Percentiles rank a stretch among this genome's conserved stretches.
Conservation (phyloP, 768 basidiomycete genomes). For the Crucibulum laeve region DNA sequence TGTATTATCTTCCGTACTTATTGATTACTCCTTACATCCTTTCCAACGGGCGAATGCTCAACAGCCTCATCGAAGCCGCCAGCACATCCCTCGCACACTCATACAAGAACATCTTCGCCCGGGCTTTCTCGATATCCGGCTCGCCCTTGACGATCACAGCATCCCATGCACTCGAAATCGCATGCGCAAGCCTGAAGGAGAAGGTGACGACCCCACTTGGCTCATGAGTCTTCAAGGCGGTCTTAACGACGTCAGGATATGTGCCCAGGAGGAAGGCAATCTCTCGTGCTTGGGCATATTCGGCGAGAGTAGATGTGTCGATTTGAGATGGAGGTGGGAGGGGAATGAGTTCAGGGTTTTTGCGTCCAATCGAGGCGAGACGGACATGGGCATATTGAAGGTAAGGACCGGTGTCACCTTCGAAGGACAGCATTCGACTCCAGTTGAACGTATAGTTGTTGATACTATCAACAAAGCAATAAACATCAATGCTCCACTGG, state of each 20-base stretch:
- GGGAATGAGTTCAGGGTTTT: constrained; percentile 82
- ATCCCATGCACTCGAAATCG: constrained; percentile 92
- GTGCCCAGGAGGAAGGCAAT: constrained; percentile 78
- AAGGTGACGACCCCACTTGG: constrained; percentile 91
- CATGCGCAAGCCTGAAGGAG: constrained; percentile 81
- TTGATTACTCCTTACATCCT: constrained; percentile 84
- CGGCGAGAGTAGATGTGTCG: constrained; percentile 57
- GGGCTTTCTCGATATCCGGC: constrained; percentile 67
- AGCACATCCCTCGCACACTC: constrained; percentile 88
- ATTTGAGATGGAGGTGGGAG: constrained; percentile 67
- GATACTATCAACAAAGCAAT: constrained; percentile 45
- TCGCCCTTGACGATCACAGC: constrained; percentile 83
- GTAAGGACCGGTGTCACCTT: constrained; percentile 93
- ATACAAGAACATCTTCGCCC: constrained; percentile 87
- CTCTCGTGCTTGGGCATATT: constrained; percentile 71
- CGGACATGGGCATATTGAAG: constrained; percentile 95
- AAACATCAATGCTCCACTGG: constrained; percentile 1
- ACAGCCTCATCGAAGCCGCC: constrained; percentile 75
- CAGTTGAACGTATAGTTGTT: constrained; percentile 92
- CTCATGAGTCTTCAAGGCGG: constrained; percentile 80
- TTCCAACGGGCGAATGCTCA: constrained; percentile 88
- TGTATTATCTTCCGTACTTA: no score
- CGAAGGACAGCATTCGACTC: constrained; percentile 90
- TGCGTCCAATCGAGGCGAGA: constrained; percentile 80
- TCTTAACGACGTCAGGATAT: constrained; percentile 88